Percentiles rank a stretch among this genome's conserved stretches.
phyloP scores from a whole-genome alignment of 768 basidiomycete genomes.

The Lyophyllum shimeji region DNA sequence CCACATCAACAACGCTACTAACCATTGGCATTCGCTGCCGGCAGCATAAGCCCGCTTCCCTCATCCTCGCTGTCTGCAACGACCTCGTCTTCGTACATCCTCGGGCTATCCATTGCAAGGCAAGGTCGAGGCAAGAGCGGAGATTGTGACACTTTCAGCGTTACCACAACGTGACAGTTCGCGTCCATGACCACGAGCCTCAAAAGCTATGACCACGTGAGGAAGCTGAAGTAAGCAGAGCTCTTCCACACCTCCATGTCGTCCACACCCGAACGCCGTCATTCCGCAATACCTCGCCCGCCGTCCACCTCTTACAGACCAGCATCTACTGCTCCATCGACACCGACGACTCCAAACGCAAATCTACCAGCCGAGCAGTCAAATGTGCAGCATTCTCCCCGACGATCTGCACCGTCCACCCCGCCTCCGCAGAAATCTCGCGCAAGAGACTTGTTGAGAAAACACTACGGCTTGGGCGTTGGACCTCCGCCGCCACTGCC shows the following conservation, averaged over 20 bases:
- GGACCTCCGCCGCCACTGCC: slow-evolving; percentile 63
- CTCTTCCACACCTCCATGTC: slow-evolving; percentile 14
- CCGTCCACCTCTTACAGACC: slow-evolving; percentile 48
- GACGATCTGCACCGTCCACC: slow-evolving; percentile 28
- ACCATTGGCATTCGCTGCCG: neutral
- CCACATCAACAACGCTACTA: neutral
- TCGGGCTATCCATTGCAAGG: slow-evolving; percentile 9
- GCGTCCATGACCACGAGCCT: slow-evolving; percentile 5
- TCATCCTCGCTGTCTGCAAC: slow-evolving; percentile 52
- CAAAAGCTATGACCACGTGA: neutral
- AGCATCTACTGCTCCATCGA: slow-evolving; percentile 29
- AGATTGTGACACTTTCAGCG: neutral
- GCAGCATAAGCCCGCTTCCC: slow-evolving; percentile 2
- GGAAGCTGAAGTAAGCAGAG: slow-evolving; percentile 13
- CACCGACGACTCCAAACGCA: slow-evolving; percentile 19
- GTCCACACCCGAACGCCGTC: slow-evolving; percentile 22
- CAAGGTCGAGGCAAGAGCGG: neutral
- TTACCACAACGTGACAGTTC: slow-evolving; percentile 17
- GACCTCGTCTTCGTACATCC: slow-evolving; percentile 36
- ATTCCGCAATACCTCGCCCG: slow-evolving; percentile 29
- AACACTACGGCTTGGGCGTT: slow-evolving; percentile 85
- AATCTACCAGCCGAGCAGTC: slow-evolving; percentile 12
- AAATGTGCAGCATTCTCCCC: slow-evolving; percentile 22
- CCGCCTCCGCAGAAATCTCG: slow-evolving; percentile 47
- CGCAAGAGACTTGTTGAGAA: slow-evolving; percentile 76